A percentile compares a stretch with the other conserved stretches of the same genome.
Evolutionary conservation across 805 yeast genomes (phyloP).

Genomic region (Candida boleticola): DNA sequence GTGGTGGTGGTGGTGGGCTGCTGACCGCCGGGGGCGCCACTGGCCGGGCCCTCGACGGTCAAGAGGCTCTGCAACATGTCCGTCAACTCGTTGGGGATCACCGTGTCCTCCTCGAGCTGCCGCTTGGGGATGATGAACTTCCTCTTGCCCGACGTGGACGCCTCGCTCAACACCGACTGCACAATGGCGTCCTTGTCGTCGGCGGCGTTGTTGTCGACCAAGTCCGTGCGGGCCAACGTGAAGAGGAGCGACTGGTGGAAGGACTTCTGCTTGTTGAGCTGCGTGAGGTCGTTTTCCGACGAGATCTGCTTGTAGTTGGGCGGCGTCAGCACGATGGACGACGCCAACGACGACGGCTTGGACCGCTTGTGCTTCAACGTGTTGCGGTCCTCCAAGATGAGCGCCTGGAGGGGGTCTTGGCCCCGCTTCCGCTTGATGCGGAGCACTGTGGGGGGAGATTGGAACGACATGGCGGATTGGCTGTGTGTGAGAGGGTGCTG

Average conservation of each 20-base stretch:
- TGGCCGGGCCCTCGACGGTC: conserved; percentile 25
- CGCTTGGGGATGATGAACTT: conserved; percentile 36
- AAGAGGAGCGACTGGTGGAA: conserved; percentile 24
- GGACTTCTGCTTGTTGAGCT: conserved; percentile 6
- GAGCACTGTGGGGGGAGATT: conserved; percentile 57
- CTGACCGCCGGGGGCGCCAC: neutral
- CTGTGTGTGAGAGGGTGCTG: neutral
- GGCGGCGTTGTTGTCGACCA: conserved; percentile 16
- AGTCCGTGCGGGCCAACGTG: conserved; percentile 35
- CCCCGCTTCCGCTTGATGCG: conserved; percentile 84
- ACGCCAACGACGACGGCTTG: conserved; percentile 33
- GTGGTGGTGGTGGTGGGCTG: too few relatives aligned
- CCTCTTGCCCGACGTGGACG: conserved; percentile 15
- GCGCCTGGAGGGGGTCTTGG: conserved; percentile 86
- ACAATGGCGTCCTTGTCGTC: conserved; percentile 17
- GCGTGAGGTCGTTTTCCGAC: conserved; percentile 10
- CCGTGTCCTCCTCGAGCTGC: conserved; percentile 31
- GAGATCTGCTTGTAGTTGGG: neutral
- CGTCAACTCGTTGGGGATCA: conserved; percentile 59
- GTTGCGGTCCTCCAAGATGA: conserved; percentile 46
- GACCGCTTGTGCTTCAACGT: conserved; percentile 29
- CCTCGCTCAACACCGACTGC: conserved; percentile 26
- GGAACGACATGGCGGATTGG: conserved; percentile 2
- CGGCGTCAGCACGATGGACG: conserved; percentile 23
- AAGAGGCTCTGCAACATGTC: conserved; percentile 71